Percentiles rank a stretch among this genome's conserved stretches.
Evolutionary conservation across 2,329 filamentous ascomycete genomes (phyloP).

Genomic region (Pseudocercospora fijiensis): DNA sequence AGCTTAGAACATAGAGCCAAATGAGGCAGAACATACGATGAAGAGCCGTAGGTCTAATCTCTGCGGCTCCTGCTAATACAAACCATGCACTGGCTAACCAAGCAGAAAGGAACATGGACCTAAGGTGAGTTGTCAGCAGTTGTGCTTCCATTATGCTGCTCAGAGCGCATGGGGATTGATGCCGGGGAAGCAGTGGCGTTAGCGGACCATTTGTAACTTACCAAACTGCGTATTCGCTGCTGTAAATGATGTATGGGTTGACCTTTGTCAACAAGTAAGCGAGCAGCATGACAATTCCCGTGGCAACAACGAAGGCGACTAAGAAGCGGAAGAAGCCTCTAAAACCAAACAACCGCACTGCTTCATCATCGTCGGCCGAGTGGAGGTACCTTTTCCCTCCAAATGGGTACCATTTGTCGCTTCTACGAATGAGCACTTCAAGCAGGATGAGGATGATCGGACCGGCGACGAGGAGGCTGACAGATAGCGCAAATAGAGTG

Average conservation of each 20-base stretch:
- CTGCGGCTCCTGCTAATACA: conserved; percentile 73
- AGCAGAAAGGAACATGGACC: conserved; percentile 73
- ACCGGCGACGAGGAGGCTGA: conserved; percentile 76
- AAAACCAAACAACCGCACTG: conserved; percentile 68
- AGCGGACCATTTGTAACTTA: neutral
- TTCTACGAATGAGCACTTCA: conserved; percentile 65
- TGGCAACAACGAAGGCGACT: conserved; percentile 67
- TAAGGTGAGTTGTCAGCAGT: conserved; percentile 45
- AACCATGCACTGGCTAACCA: conserved; percentile 84
- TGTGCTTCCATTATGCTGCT: neutral
- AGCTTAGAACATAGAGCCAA: conserved; percentile 79
- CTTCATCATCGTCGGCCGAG: conserved; percentile 58
- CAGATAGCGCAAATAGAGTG: conserved; percentile 82
- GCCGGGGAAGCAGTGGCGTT: neutral
- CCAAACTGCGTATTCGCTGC: conserved; percentile 81
- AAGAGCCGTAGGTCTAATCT: conserved; percentile 78
- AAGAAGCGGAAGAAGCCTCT: conserved; percentile 84
- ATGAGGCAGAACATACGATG: conserved; percentile 77
- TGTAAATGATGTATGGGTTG: conserved; percentile 90
- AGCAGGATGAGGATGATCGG: conserved; percentile 71
- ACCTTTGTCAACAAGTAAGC: conserved; percentile 75
- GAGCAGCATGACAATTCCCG: conserved; percentile 66
- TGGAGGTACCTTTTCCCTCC: conserved; percentile 63
- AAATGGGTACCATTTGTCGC: conserved; percentile 88
- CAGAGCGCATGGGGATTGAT: neutral